Evolutionary conservation across 495 filamentous ascomycete genomes (phyloP), one percentile per base, ranked within the genome.

Genomic region (Penicillium macrosclerotiorum): DNA sequence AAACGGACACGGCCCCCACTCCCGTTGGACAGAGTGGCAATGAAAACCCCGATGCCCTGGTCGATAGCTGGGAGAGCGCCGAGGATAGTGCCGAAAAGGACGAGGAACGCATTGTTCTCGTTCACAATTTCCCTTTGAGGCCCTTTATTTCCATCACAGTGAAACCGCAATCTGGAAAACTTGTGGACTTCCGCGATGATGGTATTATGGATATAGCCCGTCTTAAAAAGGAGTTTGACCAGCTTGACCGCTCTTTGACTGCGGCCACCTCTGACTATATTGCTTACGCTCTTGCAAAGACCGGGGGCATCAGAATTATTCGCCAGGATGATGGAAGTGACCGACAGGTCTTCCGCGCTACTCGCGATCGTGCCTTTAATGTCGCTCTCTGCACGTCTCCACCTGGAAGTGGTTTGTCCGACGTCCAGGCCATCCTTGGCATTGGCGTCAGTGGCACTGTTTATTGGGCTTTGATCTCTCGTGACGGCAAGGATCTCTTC

Each of bases 191-290:
- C 60, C 81, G 79, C 14, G 80, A 85, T 38, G 86, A 90, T 54
- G 71, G 79, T 5, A 78, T 94, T 38, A 84, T 93, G 64, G 85
- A 91, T 51, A 90, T 99, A 64, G 91, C 92, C 29, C 82, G 89
- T 30, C 76, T 96, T 42, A 95, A 95, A 74, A 96, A 97, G 67
- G 88, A 93, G 5, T 97, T 97, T 54, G 94, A 99, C 64, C 94
- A 97, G 64, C 81, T 94, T 37, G 94, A 99, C 60, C 87, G 94
- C 40, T 93, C 89, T 37, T 74, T 99, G 33, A 90, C 89, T 23
- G 83, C 90, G 3, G 92, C 91, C 23, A 89, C 88, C n/a, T 85
- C 86, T 51, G 82, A 84, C 11, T 95, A 89, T 66, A 99, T 99
- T 55, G 85, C 87, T 7, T 97, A 96, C 60, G 89, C 89, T 23